Base-by-base conservation (phyloP, 2,329 filamentous ascomycete species). In the Trichoderma cornu-damae region DNA sequence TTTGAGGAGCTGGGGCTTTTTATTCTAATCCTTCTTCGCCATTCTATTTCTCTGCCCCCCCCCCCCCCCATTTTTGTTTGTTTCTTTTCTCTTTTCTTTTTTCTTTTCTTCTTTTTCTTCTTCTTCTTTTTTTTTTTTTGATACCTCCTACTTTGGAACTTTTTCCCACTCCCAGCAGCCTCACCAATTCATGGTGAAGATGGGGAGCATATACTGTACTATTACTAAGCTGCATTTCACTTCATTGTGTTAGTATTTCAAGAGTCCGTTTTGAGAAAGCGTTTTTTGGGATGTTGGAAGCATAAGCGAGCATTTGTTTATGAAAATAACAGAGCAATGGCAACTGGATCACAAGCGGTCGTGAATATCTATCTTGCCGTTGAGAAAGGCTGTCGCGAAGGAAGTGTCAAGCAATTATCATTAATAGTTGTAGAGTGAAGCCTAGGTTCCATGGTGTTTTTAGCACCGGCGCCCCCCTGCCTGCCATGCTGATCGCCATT, bases 231-330 rank as follows among this genome's bases (percentile, higher is more conserved):
- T 47, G 22, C 52, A 55, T 55, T 55, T 47, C 42, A 35, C 52
- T 38, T 55, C 14, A 28, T 46, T 47, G 52, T 55, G 42, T 55
- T 55, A 30, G 52, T 55, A 55, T 55, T 30, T 44, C 12, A 18
- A 22, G 30, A 38, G 14, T 6, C 32, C 18, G 52, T 18, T 47
- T 32, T 38, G 52, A 46, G 9, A 30, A 30, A 47, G 52, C 52
- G 42, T 55, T 47, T 38, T 55, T 47, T 38, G 42, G 32, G 22
- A 55, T 55, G 42, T 55, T 47, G 52, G 52, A 55, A 47, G 52
- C 52, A 55, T 55, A 55, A 55, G 52, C 52, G 52, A 55, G 42
- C 52, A 55, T 55, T 47, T 55, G 42, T 46, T 46, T 47, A 46
- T 55, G 52, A 30, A 30, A 47, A 55, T 47, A 47, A 55, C 50